Evolutionary conservation across 108 stramenopile species (phyloP).

Genomic region (Schizochytrium sp.): DNA sequence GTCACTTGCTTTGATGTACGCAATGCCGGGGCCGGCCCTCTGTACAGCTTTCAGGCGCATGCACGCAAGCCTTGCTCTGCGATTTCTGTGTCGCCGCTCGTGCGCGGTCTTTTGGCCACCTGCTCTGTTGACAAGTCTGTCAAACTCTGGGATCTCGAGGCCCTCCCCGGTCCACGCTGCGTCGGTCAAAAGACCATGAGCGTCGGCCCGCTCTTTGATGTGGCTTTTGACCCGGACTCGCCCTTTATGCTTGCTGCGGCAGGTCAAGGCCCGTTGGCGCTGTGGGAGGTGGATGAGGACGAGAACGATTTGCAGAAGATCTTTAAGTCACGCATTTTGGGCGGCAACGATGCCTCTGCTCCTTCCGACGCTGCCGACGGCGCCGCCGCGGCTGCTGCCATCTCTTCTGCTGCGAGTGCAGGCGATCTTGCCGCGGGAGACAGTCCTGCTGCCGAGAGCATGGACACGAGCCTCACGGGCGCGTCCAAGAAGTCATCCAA

Average conservation of each 20-base stretch:
- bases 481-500: neutral
- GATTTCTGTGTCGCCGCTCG: constrained; percentile 66
- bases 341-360: neutral
- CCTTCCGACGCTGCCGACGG: neutral
- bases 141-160: constrained; percentile 71
- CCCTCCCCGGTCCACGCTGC: constrained; percentile 26
- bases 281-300: constrained; percentile 80
- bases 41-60: constrained; percentile 73
- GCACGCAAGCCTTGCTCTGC: constrained; percentile 70
- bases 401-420: neutral
- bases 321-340: neutral
- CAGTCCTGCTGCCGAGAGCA: neutral
- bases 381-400: neutral
- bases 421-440: too few species aligned
- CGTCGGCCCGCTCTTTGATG: constrained; percentile 51
- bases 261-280: constrained; percentile 76
- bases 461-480: neutral
- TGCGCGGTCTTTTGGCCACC: constrained; percentile 79
- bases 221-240: constrained; percentile 69
- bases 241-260: constrained; percentile 78
- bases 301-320: constrained; percentile 17
- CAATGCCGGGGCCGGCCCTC: constrained; percentile 51
- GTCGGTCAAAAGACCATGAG: constrained; percentile 13
- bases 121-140: constrained; percentile 79
- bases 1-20: constrained; percentile 83